Percentiles rank a stretch among this genome's conserved stretches.
phyloP scores from a whole-genome alignment of 2,329 filamentous ascomycete genomes.

The Penicillium sp. region DNA sequence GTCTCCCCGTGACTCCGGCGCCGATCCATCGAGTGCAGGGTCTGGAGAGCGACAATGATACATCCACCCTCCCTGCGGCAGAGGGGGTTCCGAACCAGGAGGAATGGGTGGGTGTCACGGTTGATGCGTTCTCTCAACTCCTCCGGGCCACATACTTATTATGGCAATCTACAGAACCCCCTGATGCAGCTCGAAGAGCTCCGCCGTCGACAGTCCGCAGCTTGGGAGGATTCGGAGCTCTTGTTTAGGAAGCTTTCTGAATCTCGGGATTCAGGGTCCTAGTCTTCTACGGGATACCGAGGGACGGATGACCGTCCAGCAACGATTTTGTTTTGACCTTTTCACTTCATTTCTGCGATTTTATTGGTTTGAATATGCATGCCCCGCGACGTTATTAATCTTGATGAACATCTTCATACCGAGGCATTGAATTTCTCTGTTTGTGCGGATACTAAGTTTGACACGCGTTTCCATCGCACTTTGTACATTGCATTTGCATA shows the following conservation, averaged over 20 bases:
- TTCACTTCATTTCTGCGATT: background rate
- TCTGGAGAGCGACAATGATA: conserved; percentile 48
- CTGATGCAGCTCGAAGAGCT: conserved; percentile 69
- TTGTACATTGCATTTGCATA: conserved; percentile 20
- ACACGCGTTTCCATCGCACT: background rate
- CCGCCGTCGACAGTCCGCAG: conserved; percentile 65
- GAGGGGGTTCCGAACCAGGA: conserved; percentile 82
- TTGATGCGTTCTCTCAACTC: conserved; percentile 47
- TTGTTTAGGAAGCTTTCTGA: conserved; percentile 22
- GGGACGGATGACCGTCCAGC: too few relatives aligned
- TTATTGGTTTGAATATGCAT: background rate
- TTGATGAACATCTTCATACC: background rate
- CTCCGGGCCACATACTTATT: conserved; percentile 47
- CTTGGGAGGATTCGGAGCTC: conserved; percentile 50
- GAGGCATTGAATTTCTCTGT: background rate
- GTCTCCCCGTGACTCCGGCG: conserved; percentile 85
- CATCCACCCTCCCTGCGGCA: conserved; percentile 64
- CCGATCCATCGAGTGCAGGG: conserved; percentile 72
- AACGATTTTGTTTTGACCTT: too few relatives aligned
- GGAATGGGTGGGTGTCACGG: conserved; percentile 84
- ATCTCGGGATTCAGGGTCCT: background rate
- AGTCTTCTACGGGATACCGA: background rate
- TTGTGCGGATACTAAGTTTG: conserved; percentile 1
- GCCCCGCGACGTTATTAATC: background rate
- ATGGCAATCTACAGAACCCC: conserved; percentile 64